Conservation (phyloP, 225 moss, liverwort and hornwort species). For the Bryum argenteum region DNA sequence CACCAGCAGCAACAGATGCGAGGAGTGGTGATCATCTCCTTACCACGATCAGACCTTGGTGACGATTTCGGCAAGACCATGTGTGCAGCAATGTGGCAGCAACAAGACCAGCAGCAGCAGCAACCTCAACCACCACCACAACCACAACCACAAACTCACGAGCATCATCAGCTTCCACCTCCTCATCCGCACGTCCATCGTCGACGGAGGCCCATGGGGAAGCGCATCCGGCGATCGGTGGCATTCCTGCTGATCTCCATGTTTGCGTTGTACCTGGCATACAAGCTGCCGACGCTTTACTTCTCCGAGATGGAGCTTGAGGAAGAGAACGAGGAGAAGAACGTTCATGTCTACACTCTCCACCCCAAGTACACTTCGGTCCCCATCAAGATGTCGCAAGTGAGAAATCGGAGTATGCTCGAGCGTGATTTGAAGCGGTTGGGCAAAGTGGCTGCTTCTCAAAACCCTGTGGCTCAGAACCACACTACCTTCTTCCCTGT, state of each 20-base stretch:
- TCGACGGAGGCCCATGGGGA: not conserved
- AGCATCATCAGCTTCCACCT: constrained; percentile 35
- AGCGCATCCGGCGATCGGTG: not conserved
- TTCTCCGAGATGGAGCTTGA: constrained; percentile 43
- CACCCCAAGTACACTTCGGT: constrained; percentile 57
- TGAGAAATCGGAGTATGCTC: constrained; percentile 55
- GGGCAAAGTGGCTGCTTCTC: constrained; percentile 27
- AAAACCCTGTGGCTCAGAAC: constrained; percentile 23
- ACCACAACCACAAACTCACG: not conserved
- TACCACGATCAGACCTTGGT: constrained; percentile 51
- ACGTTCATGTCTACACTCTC: constrained; percentile 56
- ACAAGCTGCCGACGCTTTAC: constrained; percentile 42
- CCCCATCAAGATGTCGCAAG: constrained; percentile 54
- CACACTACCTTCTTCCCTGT: constrained; percentile 53
- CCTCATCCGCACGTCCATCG: constrained; percentile 8
- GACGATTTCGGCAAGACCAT: constrained; percentile 75
- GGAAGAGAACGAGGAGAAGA: constrained; percentile 54
- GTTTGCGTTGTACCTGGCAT: constrained; percentile 31
- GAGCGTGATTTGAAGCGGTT: constrained; percentile 60
- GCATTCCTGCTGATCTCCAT: constrained; percentile 11
- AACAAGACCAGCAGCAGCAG: constrained; percentile 24
- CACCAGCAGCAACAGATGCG: constrained; percentile 58
- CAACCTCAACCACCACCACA: not conserved
- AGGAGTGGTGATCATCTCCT: constrained; percentile 81
- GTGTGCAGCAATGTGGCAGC: constrained; percentile 85